Conservation (phyloP, 495 filamentous ascomycete species). For the Pseudoneurospora amorphoporcata region DNA sequence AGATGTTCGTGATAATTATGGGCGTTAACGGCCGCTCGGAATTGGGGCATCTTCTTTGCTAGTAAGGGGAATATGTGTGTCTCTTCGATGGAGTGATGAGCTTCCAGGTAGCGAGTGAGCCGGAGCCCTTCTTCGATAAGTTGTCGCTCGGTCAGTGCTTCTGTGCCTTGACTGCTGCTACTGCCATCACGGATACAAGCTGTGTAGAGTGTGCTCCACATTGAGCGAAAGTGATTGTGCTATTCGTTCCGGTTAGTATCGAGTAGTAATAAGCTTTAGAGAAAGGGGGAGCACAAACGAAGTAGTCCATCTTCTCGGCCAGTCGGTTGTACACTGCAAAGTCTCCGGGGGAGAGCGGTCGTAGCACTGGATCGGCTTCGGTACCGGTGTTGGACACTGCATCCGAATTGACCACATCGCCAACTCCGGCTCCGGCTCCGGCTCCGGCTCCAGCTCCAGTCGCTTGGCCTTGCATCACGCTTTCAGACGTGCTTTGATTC, state of each 20-base stretch:
- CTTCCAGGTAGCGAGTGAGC: conserved; percentile 57
- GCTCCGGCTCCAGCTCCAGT: background rate
- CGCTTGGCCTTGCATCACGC: background rate
- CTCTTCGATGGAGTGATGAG: conserved; percentile 84
- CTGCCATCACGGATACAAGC: conserved; percentile 46
- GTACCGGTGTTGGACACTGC: background rate
- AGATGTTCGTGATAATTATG: background rate
- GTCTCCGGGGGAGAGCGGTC: conserved; percentile 16
- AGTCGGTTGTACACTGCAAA: conserved; percentile 53
- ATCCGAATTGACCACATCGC: background rate
- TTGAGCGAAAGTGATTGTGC: conserved; percentile 68
- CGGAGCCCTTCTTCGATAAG: conserved; percentile 54
- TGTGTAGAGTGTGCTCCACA: conserved; percentile 59
- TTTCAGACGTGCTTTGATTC: background rate
- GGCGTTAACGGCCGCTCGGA: conserved; percentile 26
- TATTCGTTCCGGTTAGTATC: conserved; percentile 16
- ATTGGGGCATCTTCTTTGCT: conserved; percentile 72
- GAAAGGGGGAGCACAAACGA: conserved; percentile 34
- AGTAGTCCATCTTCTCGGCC: conserved; percentile 69
- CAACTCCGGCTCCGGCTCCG: background rate
- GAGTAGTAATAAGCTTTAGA: conserved; percentile 1
- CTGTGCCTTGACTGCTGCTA: background rate
- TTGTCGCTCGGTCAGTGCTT: conserved; percentile 39
- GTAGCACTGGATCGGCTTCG: conserved; percentile 7
- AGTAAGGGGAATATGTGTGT: conserved; percentile 70